Evolutionary conservation across 2,329 filamentous ascomycete genomes (phyloP), one percentile per base, ranked within the genome.

Genomic region (Penicillium sp.): DNA sequence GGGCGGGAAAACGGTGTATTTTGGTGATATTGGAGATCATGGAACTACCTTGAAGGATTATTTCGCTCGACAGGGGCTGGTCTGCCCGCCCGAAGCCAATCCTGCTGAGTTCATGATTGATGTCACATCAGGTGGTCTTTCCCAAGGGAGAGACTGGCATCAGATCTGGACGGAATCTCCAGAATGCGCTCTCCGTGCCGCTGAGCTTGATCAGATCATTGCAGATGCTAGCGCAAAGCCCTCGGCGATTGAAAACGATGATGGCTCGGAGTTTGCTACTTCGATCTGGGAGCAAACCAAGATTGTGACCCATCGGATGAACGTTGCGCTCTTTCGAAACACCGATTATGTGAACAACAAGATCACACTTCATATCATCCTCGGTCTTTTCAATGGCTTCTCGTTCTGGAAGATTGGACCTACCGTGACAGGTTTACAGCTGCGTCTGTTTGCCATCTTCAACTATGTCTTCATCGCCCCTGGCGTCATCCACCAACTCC

Each of bases 1-100:
- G 46, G 81, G 79, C 2, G 81, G 81, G 6, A 74, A 75, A 48
- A 81, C 76, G 1, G 75, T 80, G 1, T 84, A 83, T 56, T 82
- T 83, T 52, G 81, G 81, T 8, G 77, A 74, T 38, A 67, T 57
- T 60, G 36, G 52, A 57, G 44, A n/a, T 2, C 5, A 10, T 4
- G 17, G 18, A 16, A n/a, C 3, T n/a, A n/a, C 6, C 11, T 18
- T 9, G 12, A 33, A 11, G 14, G 57, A 56, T 6, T 79, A 79
- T 42, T 73, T 79, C 30, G 63, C 68, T 18, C 57, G 58, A n/a
- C 69, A 79, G 28, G 76, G 72, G 6, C 74, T 73, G 0, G 69
- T 70, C 13, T 79, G 75, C 44, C 68, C 72, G 0, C 55, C 65
- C 0, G 64, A 72, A 22, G 67, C 63, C 3, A 79, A 79, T 42